phyloP scores from a whole-genome alignment of 2,329 filamentous ascomycete species.

The Epichloe brachyelytri region DNA sequence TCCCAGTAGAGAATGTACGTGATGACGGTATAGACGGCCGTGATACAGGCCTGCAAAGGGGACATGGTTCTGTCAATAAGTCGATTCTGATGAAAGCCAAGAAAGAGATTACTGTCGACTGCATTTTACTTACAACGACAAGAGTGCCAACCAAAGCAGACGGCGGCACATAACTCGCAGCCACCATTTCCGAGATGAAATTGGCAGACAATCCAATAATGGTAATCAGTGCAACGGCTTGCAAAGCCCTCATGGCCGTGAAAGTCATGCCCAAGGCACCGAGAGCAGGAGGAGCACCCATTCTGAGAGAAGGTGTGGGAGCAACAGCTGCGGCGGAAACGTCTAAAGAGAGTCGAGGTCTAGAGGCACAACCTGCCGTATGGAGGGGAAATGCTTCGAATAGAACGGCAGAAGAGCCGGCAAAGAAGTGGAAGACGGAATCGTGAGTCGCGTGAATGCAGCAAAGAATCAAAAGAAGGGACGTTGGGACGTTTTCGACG shows the following conservation, averaged over 20 bases:
- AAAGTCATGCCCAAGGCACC: constrained; percentile 71
- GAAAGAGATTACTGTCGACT: no score
- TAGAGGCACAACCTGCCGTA: constrained; percentile 23
- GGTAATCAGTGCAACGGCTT: constrained; percentile 57
- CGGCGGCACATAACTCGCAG: constrained; percentile 51
- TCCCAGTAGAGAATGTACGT: constrained; percentile 74
- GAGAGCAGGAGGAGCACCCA: constrained; percentile 38
- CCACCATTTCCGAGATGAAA: constrained; percentile 67
- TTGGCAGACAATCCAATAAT: constrained; percentile 72
- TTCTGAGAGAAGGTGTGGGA: constrained; percentile 20
- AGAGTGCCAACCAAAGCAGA: constrained; percentile 66
- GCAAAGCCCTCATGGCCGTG: constrained; percentile 56
- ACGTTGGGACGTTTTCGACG: background rate
- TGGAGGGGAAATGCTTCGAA: constrained; percentile 27
- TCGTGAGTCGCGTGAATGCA: constrained; percentile 12
- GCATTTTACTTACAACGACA: constrained; percentile 52
- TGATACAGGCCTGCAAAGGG: constrained; percentile 56
- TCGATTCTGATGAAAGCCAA: background rate
- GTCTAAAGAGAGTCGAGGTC: constrained; percentile 30
- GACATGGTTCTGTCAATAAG: no score
- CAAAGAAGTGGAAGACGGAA: constrained; percentile 19
- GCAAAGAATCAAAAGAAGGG: background rate
- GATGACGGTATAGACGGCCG: constrained; percentile 65
- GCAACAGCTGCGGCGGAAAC: constrained; percentile 14
- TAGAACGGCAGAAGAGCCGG: constrained; percentile 24